Evolutionary conservation across 176 grass and related monocot species (phyloP).

Genomic region (Carex parvula): DNA sequence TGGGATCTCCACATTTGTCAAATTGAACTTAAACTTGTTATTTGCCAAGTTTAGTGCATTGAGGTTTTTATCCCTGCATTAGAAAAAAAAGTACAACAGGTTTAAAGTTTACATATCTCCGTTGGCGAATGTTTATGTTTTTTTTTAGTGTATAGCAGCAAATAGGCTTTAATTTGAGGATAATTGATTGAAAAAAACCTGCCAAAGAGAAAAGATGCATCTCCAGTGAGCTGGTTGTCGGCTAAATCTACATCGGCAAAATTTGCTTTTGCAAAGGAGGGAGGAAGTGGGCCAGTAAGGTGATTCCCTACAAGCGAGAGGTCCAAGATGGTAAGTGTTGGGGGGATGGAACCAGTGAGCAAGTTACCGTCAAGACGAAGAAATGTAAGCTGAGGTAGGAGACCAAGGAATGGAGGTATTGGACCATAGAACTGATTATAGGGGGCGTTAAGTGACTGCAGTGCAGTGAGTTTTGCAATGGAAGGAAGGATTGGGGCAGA

Average conservation of each 20-base stretch:
- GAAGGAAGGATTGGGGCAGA: slow-evolving; percentile 32
- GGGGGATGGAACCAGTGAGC: slow-evolving; percentile 36
- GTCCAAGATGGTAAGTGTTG: slow-evolving; percentile 30
- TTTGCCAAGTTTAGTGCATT: slow-evolving; percentile 38
- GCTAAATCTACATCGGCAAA: slow-evolving; percentile 36
- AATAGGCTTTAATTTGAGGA: not conserved
- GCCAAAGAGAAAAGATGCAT: slow-evolving; percentile 57
- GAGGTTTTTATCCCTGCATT: slow-evolving; percentile 29
- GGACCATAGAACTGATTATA: slow-evolving; percentile 42
- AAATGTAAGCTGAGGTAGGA: slow-evolving; percentile 36
- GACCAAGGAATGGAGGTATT: slow-evolving; percentile 43
- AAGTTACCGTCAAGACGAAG: slow-evolving; percentile 53
- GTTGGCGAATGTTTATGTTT: not conserved
- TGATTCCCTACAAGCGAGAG: slow-evolving; percentile 37
- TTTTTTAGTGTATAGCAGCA: not conserved
- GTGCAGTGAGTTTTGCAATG: slow-evolving; percentile 40
- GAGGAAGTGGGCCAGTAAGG: slow-evolving; percentile 38
- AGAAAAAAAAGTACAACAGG: not conserved
- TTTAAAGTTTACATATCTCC: not conserved
- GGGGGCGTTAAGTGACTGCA: slow-evolving; percentile 35
- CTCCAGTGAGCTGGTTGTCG: slow-evolving; percentile 44
- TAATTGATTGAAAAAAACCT: slow-evolving; percentile 1
- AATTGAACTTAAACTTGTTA: slow-evolving; percentile 48
- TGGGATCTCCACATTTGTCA: slow-evolving; percentile 41
- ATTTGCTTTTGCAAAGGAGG: slow-evolving; percentile 20